Conservation (phyloP, 1,284 basidiomycete species). For the Ustilago esculenta region DNA sequence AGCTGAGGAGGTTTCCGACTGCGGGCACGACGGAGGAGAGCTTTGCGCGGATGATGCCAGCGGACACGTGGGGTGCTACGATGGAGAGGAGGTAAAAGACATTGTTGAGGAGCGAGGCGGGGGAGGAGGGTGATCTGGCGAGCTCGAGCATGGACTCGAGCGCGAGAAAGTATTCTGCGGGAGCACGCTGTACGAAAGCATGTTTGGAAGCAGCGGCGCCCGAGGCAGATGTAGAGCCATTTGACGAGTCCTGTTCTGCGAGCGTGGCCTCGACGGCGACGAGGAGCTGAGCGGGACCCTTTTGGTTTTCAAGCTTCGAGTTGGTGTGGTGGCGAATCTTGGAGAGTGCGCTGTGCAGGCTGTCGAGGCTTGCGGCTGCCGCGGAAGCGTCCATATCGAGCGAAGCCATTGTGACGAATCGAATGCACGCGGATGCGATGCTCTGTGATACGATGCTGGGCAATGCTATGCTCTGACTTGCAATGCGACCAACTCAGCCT, state of each 20-base stretch:
- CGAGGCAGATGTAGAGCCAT: conserved; percentile 70
- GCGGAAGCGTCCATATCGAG: conserved; percentile 39
- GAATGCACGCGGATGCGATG: no score
- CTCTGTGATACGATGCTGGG: no score
- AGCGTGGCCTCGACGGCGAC: conserved; percentile 89
- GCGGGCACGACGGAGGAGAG: conserved; percentile 48
- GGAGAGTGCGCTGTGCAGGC: conserved; percentile 62
- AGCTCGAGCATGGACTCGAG: conserved; percentile 59
- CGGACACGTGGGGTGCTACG: conserved; percentile 55
- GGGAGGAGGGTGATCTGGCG: conserved; percentile 26
- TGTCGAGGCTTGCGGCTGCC: conserved; percentile 37
- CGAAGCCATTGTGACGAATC: conserved; percentile 20
- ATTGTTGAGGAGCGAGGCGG: conserved; percentile 48
- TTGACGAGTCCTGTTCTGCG: conserved; percentile 76
- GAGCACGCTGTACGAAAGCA: conserved; percentile 61
- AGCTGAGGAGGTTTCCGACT: conserved; percentile 55
- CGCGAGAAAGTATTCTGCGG: conserved; percentile 64
- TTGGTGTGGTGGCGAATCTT: conserved; percentile 89
- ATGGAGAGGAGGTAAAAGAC: conserved; percentile 61
- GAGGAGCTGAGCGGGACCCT: conserved; percentile 87
- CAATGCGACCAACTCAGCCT: neutral
- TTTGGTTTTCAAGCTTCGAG: conserved; percentile 85
- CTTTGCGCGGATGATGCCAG: conserved; percentile 58
- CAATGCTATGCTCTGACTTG: no score
- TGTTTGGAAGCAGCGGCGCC: conserved; percentile 76